Conservation (phyloP, 2,329 filamentous ascomycete genomes). For the Penicillium sp. region DNA sequence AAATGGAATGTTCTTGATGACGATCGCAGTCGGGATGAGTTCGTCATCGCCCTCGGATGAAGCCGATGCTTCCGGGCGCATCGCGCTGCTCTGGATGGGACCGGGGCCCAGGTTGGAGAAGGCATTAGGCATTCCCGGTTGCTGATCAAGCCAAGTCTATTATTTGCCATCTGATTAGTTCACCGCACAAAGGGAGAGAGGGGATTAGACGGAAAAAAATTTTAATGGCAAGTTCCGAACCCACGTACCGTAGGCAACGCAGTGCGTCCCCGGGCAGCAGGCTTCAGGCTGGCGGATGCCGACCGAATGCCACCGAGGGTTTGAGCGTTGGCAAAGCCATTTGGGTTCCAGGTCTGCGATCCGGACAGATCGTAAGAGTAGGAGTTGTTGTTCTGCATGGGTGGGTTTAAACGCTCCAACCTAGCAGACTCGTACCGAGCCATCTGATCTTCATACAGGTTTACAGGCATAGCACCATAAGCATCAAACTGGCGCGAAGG, state of each 20-base stretch:
- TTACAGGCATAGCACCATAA: conserved; percentile 65
- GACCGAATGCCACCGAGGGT: conserved; percentile 64
- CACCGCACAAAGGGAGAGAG: not conserved
- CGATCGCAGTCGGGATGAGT: conserved; percentile 95
- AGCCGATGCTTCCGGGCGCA: conserved; percentile 43
- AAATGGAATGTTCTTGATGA: conserved; percentile 99
- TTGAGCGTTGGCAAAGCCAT: conserved; percentile 67
- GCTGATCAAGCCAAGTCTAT: conserved; percentile 66
- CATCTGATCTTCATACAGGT: conserved; percentile 71
- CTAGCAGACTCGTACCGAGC: conserved; percentile 57
- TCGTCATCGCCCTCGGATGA: conserved; percentile 64
- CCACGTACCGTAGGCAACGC: conserved; percentile 72
- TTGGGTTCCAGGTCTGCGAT: conserved; percentile 80
- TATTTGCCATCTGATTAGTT: not conserved
- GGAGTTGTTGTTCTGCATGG: conserved; percentile 57
- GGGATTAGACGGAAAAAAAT: not conserved
- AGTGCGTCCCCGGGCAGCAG: conserved; percentile 55
- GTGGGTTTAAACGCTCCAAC: conserved; percentile 60
- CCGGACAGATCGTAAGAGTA: conserved; percentile 69
- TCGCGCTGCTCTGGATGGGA: conserved; percentile 42
- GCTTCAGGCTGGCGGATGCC: conserved; percentile 59
- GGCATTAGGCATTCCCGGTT: conserved; percentile 48
- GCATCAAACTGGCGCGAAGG: conserved; percentile 77
- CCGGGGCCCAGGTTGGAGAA: conserved; percentile 48
- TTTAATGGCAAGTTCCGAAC: not conserved